Percentiles rank a stretch among this genome's conserved stretches.
phyloP scores from a whole-genome alignment of 2,329 filamentous ascomycete species.

The Penicillium sp. region DNA sequence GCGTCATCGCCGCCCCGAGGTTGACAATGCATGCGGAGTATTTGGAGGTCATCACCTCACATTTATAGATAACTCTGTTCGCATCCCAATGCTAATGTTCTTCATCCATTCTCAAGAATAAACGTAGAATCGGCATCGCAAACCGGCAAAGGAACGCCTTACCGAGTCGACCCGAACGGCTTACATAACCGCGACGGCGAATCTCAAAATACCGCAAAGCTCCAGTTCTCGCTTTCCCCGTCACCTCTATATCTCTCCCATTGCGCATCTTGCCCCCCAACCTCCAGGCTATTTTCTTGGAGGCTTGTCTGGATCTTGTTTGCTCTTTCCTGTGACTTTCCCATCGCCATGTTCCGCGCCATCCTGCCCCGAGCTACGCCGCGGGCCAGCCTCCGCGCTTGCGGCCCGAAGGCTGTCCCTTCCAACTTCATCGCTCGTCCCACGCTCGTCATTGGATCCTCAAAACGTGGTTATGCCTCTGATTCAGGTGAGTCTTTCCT shows the following conservation, averaged over 20 bases:
- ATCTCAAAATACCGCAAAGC: slow-evolving; percentile 25
- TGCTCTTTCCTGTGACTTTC: slow-evolving; percentile 21
- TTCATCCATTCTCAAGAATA: too few relatives aligned
- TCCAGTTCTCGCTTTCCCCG: slow-evolving; percentile 19
- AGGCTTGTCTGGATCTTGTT: slow-evolving; percentile 30
- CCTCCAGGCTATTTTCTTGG: slow-evolving; percentile 20
- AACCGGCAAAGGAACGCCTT: slow-evolving; percentile 10
- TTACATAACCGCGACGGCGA: slow-evolving; percentile 17
- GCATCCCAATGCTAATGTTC: too few relatives aligned
- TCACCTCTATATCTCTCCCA: slow-evolving; percentile 17
- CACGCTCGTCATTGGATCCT: slow-evolving; percentile 45
- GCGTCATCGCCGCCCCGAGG: not conserved
- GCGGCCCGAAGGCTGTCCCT: slow-evolving; percentile 33
- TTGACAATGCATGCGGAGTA: too few relatives aligned
- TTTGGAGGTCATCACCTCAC: too few relatives aligned
- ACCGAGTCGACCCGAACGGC: slow-evolving; percentile 19
- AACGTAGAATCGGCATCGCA: slow-evolving; percentile 17
- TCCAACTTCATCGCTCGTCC: slow-evolving; percentile 35
- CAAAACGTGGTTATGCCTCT: slow-evolving; percentile 53
- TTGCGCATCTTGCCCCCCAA: slow-evolving; percentile 20
- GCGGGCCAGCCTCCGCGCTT: slow-evolving; percentile 40
- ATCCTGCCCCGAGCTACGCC: slow-evolving; percentile 47
- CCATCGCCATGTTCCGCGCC: slow-evolving; percentile 48
- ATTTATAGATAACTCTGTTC: too few relatives aligned
- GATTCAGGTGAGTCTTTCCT: slow-evolving; percentile 39